Conservation (phyloP, 2,329 filamentous ascomycete species). For the Penicillium sp. region DNA sequence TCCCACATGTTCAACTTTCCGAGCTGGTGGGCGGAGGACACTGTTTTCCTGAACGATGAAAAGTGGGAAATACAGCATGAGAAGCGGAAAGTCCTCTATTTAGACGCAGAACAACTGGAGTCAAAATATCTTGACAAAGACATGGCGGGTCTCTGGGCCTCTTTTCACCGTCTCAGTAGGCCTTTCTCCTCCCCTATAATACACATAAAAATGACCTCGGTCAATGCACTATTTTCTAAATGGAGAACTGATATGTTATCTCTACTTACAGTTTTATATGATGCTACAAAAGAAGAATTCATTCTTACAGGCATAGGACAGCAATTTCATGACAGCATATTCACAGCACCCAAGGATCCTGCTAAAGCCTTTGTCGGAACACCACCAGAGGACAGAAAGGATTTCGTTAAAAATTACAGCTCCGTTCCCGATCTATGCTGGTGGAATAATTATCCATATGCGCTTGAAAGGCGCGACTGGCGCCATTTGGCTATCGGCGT, state of each 20-base stretch:
- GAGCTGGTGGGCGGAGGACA: no score
- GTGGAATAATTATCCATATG: neutral
- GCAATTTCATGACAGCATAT: neutral
- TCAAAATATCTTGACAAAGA: conserved; percentile 2
- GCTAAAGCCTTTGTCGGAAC: conserved; percentile 2
- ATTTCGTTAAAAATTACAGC: neutral
- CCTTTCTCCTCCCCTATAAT: neutral
- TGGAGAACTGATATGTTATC: neutral
- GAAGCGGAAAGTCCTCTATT: neutral
- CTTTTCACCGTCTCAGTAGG: conserved; percentile 6
- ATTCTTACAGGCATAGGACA: conserved; percentile 7
- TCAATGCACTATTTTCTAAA: neutral
- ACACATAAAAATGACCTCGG: neutral
- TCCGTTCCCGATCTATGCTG: neutral
- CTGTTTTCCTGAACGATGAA: neutral
- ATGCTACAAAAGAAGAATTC: neutral
- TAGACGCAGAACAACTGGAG: neutral
- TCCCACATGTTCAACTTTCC: no score
- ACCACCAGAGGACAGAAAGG: neutral
- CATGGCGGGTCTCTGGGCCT: neutral
- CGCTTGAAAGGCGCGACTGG: neutral
- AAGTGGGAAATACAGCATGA: neutral
- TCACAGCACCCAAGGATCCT: conserved; percentile 1
- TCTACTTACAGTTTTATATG: conserved; percentile 4
- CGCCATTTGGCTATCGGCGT: neutral